Evolutionary conservation across 768 basidiomycete species (phyloP), one percentile per base, ranked within the genome.

Genomic region (Rhodotorula toruloides): DNA sequence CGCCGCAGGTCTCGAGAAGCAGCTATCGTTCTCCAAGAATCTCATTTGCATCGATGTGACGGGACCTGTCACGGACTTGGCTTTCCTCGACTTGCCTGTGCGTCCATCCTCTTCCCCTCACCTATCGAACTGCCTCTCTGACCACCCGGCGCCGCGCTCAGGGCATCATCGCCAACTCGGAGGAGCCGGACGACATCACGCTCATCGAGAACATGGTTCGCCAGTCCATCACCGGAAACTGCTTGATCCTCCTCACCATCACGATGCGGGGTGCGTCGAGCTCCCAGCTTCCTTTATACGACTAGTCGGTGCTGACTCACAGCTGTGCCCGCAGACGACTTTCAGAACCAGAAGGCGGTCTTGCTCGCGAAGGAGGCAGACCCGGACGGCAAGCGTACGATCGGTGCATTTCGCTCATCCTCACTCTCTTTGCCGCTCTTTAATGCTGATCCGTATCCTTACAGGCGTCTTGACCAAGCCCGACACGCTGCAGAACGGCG

Each of bases 381-480:
- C 73, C 81, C 81, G 0, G 63, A 77, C 0, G 85, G 86, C 5
- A 76, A 79, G 42, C 80, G 87, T 1, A 89, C 85, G 0, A 86
- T 88, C 62, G 87, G 87, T 83, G 67, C 6, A 74, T 40, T 17
- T 21, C 32, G 16, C 29, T 29, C 49, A 29, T 9, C 27, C 13
- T 11, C 13, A 22, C 34, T 3, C 36, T 42, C 36, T 13, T 13
- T 14, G 22, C 19, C 54, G 12, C 65, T 55, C 22, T 34, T 22
- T 6, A 27, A 25, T 22, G 21, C 27, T 0, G 44, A 29, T 34
- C 9, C 34, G 13, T 31, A 25, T 19, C 17, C 37, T 27, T n/a
- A 2, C 67, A 88, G 87, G 85, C 10, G 82, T 89, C 2, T 79
- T 88, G 16, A 89, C 87, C 0, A 88, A 89, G 70, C 84, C 86